phyloP scores from a whole-genome alignment of 805 yeast species.

The Cyberlindnera mycetangii region DNA sequence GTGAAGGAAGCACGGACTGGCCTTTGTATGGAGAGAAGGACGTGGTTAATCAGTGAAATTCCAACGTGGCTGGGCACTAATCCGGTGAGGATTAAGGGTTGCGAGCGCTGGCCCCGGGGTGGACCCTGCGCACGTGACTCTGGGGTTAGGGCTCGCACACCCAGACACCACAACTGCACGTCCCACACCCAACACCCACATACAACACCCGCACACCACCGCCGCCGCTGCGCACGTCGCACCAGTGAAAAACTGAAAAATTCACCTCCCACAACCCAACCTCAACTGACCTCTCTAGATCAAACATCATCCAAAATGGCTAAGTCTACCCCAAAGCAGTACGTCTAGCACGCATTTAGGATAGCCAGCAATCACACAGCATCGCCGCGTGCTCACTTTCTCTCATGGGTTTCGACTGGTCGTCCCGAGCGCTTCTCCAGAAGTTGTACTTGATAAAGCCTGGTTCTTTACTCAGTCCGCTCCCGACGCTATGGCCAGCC shows the following conservation, averaged over 20 bases:
- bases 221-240: background rate
- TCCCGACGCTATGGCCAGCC: conserved; percentile 2
- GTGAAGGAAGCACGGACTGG: no score
- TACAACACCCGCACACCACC: conserved; percentile 9
- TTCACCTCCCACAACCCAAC: conserved; percentile 1
- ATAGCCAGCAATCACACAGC: conserved; percentile 1
- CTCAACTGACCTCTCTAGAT: background rate
- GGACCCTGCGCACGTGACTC: background rate
- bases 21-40: no score
- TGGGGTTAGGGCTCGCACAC: background rate
- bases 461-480: conserved; percentile 20
- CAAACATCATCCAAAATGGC: conserved; percentile 22
- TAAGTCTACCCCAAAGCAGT: conserved; percentile 32
- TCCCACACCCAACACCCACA: background rate
- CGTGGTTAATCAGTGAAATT: no score
- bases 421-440: conserved; percentile 3
- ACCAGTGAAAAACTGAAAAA: conserved; percentile 9
- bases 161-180: background rate
- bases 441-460: conserved; percentile 20
- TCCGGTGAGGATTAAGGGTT: no score
- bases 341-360: conserved; percentile 13
- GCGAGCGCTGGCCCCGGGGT: no score
- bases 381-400: background rate
- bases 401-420: no score
- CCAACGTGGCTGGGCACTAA: no score